Base-by-base conservation (phyloP, 371 early-diverging fungal species). In the Mucor velutinosus region DNA sequence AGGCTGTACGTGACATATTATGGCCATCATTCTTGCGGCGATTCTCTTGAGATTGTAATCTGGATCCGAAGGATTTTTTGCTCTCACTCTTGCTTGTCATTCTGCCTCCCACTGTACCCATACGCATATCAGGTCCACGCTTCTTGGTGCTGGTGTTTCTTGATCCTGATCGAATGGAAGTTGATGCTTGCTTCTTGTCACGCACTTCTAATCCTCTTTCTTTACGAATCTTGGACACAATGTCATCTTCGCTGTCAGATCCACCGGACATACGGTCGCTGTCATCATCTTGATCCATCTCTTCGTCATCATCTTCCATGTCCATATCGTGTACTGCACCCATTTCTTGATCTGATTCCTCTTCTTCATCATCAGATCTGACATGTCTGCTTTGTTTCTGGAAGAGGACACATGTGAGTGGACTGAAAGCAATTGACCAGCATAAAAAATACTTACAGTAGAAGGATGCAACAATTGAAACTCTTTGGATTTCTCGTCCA, bases 401-500 rank as follows among this genome's bases (percentile, higher is more conserved):
- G 12, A n/a, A 30, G 25, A 5, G 41, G 5, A 23, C 19, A 23
- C 39, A 39, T 23, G 32, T 53, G 32, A 25, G 58, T 49, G 23
- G 6, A 45, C 11, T 32, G 14, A 27, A 29, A 17, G 1, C 39
- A 11, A 19, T 12, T 12, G 37, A 19, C 23, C 39, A 12, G 25
- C 23, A 4, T 17, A 62, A 43, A 33, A 17, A 15, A 15, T 10
- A 71, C 75, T 74, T 74, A 76, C 80, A 58, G 69, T 73, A 11
- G 79, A 74, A 30, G 97, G 94, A 84, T 96, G 93, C 67, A 94
- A 89, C 73, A 95, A 75, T 80, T 90, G 90, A 80, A 87, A 97
- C 78, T 96, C 98, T 64, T 86, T 85, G 5, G 88, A 87, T n/a
- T 79, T 83, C 67, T 92, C 92, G 76, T 98, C 97, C 56, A 98